These are phyloP conservation scores for Ophiostoma australiae DNA, from an alignment of 2,329 filamentous ascomycete species.

Conservation along the genomic window DNA sequence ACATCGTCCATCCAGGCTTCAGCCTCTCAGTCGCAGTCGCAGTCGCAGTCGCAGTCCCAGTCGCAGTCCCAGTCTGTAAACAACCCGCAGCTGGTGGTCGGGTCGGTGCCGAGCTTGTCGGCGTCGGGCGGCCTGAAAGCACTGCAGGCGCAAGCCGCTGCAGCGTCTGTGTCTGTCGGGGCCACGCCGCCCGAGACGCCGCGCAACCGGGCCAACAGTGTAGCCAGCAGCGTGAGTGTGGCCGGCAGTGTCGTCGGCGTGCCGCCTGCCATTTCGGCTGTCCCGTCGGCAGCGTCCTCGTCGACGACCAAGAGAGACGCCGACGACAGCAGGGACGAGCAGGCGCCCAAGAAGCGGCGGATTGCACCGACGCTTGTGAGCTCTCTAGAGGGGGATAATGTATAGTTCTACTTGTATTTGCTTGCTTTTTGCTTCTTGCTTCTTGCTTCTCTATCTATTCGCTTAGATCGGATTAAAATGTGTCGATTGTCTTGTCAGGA, in stretches of 20 bases:
- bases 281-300: background rate
- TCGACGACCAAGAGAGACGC: constrained; percentile 48
- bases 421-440: background rate
- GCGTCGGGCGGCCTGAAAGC: constrained; percentile 56
- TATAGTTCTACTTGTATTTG: background rate
- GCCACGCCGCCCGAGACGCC: constrained; percentile 88
- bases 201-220: constrained; percentile 53
- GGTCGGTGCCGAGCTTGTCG: constrained; percentile 70
- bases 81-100: constrained; percentile 73
- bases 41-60: background rate
- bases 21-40: background rate
- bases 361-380: constrained; percentile 62
- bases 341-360: constrained; percentile 60
- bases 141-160: background rate
- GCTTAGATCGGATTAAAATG: background rate
- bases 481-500: background rate
- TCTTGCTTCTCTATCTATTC: background rate
- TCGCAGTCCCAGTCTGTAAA: constrained; percentile 43
- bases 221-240: constrained; percentile 35
- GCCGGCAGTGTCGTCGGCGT: constrained; percentile 15
- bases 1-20: constrained; percentile 64
- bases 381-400: constrained; percentile 19
- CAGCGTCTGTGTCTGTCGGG: background rate
- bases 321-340: constrained; percentile 34
- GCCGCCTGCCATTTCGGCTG: constrained; percentile 28